phyloP scores from a whole-genome alignment of 768 basidiomycete genomes.

The Strobilomyces confusus region DNA sequence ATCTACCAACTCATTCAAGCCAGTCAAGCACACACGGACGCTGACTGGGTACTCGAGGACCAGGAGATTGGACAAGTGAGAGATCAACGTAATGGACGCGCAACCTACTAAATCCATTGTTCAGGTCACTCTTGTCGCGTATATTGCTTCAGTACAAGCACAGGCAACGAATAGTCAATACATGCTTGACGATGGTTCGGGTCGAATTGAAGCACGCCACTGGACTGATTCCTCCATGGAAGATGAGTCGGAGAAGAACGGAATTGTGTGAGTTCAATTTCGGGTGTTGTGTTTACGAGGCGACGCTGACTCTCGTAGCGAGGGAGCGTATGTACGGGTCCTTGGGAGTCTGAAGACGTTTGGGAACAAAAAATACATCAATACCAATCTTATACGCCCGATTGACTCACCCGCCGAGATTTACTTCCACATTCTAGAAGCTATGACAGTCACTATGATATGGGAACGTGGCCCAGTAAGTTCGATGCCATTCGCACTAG shows the following conservation, averaged over 20 bases:
- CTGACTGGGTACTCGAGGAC: constrained; percentile 83
- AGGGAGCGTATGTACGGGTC: constrained; percentile 75
- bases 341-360: constrained; percentile 82
- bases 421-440: constrained; percentile 78
- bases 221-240: constrained; percentile 72
- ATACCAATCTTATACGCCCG: constrained; percentile 67
- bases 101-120: constrained; percentile 1
- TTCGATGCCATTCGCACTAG: background rate
- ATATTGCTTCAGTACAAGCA: constrained; percentile 61
- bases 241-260: constrained; percentile 49
- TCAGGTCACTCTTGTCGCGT: constrained; percentile 71
- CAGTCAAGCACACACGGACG: constrained; percentile 81
- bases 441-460: constrained; percentile 62
- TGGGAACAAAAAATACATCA: constrained; percentile 76
- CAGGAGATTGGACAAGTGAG: constrained; percentile 76
- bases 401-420: constrained; percentile 71
- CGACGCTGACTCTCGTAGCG: constrained; percentile 38
- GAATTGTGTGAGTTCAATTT: constrained; percentile 39
- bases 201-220: constrained; percentile 68
- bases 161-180: constrained; percentile 83
- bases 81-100: background rate
- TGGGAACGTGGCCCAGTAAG: constrained; percentile 65
- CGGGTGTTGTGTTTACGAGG: background rate
- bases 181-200: constrained; percentile 83
- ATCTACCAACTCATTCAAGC: constrained; percentile 73